These are phyloP conservation scores for Candida taoyuanica DNA, from an alignment of 805 yeast species.

Conservation along the genomic window DNA sequence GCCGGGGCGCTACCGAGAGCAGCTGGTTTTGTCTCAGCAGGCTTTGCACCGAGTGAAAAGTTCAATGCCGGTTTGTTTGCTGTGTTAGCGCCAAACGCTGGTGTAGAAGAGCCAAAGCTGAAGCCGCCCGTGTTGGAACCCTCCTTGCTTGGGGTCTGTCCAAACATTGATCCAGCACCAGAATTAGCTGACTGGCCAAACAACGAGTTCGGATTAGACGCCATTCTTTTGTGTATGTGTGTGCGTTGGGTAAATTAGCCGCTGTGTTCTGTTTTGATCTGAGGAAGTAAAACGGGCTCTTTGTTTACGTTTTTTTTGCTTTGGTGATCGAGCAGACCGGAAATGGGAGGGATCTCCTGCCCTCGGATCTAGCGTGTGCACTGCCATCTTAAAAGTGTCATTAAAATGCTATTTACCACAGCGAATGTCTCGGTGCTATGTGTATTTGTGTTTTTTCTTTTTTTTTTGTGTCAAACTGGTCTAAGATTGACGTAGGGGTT, in stretches of 20 bases:
- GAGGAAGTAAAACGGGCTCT: not conserved
- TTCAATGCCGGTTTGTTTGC: conserved; percentile 6
- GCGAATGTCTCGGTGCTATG: too few species aligned
- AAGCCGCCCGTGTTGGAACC: conserved; percentile 12
- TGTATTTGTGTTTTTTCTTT: too few species aligned
- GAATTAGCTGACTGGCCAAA: conserved; percentile 20
- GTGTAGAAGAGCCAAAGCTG: conserved; percentile 10
- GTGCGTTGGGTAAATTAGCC: not conserved
- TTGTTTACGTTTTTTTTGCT: conserved; percentile 7
- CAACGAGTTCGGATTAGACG: too few species aligned
- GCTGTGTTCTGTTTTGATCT: too few species aligned
- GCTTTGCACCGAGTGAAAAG: conserved; percentile 10
- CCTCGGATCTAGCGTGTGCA: too few species aligned
- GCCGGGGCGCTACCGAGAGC: conserved; percentile 5
- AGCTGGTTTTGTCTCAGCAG: too few species aligned
- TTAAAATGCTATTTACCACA: too few species aligned
- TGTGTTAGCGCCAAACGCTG: conserved; percentile 3
- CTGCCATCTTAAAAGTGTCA: too few species aligned
- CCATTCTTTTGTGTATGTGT: not conserved
- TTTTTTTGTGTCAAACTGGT: too few species aligned
- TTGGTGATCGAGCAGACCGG: too few species aligned
- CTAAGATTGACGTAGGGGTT: too few species aligned
- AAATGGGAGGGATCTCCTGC: too few species aligned
- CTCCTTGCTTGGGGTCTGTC: conserved; percentile 23
- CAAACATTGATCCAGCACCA: conserved; percentile 26